Base-by-base conservation (phyloP, 306 rosid genomes). In the Senna siamea region DNA sequence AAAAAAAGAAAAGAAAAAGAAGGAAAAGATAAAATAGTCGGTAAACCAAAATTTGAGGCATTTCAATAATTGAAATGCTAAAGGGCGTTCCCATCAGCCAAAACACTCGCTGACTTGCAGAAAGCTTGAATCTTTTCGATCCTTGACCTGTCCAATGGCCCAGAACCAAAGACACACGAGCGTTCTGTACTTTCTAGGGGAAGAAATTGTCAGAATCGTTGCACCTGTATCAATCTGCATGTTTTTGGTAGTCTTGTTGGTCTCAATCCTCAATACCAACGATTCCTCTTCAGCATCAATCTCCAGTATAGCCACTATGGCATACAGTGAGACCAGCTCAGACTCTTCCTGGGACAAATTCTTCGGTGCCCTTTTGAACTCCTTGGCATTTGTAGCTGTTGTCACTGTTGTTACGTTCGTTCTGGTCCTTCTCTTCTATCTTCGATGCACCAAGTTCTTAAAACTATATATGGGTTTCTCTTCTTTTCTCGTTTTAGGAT, bases 151-250 rank as follows among this genome's bases (percentile, higher is more conserved):
- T 75, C 70, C 74, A 35, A 94, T 91, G 98, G 91, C 98, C 66
- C 81, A 84, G 59, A 76, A 76, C 73, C 76, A 69, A 60, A 85
- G 89, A 55, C 46, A 86, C 66, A 51, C 85, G 19, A 81, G 80
- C 70, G 23, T 93, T 78, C 82, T 94, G 5, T 89, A 89, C 35
- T 76, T 82, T 26, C 70, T 94, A 2, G 97, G 98, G 5, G 97
- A 88, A 73, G 97, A 91, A 85, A 86, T 91, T 54, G 76, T 94
- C 37, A 76, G 96, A 84, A 94, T 91, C 73, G 50, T 91, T 5
- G 69, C 92, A 2, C 98, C 98, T 5, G 98, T 94, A 72, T 89
- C 98, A 61, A 82, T 91, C 72, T 94, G 98, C 83, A 94, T 94
- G 98, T 77, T 89, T 57, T 44, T 91, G 80, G 97, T 94, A 17